Percentiles rank a stretch among this genome's conserved stretches.
Evolutionary conservation across 2,329 filamentous ascomycete species (phyloP).

Genomic region (Coniella lustricola): DNA sequence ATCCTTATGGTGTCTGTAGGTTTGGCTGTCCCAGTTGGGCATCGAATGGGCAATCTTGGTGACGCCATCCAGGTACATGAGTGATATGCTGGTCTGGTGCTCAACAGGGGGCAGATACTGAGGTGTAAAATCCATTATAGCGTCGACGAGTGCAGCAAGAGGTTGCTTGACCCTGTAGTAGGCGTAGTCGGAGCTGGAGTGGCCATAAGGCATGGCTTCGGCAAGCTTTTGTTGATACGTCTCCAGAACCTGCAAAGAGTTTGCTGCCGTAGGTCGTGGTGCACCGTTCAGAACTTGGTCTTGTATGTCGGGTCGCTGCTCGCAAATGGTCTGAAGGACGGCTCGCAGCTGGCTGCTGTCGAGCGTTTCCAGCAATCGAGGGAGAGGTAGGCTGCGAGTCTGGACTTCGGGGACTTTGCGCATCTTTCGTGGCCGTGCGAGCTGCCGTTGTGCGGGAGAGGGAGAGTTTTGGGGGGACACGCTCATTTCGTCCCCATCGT

Average conservation of each 20-base stretch:
- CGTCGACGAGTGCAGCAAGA: slow-evolving; percentile 74
- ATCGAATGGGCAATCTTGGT: slow-evolving; percentile 85
- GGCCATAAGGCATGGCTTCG: slow-evolving; percentile 77
- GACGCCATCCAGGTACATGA: slow-evolving; percentile 82
- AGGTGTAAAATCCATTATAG: slow-evolving; percentile 87
- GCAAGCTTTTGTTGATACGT: slow-evolving; percentile 76
- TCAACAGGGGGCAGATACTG: slow-evolving; percentile 93
- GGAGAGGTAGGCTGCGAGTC: slow-evolving; percentile 34
- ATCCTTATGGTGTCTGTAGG: slow-evolving; percentile 88
- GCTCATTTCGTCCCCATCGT: slow-evolving; percentile 83
- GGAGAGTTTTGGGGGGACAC: slow-evolving; percentile 81
- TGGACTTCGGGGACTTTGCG: slow-evolving; percentile 38
- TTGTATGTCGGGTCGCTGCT: slow-evolving; percentile 77
- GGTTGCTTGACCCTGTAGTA: slow-evolving; percentile 88
- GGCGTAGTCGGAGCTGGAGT: slow-evolving; percentile 81
- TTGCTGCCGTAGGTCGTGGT: slow-evolving; percentile 76
- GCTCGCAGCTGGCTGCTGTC: slow-evolving; percentile 76
- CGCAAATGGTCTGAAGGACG: slow-evolving; percentile 85
- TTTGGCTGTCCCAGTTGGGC: slow-evolving; percentile 82
- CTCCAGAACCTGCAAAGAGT: slow-evolving; percentile 71
- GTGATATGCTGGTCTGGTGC: slow-evolving; percentile 70
- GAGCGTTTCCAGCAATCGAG: slow-evolving; percentile 87
- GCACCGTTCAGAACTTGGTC: slow-evolving; percentile 78
- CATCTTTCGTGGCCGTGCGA: slow-evolving; percentile 61
- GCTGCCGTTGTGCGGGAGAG: slow-evolving; percentile 60